phyloP scores from a whole-genome alignment of 176 grass and related monocot species.

The Urochloa ruziziensis region DNA sequence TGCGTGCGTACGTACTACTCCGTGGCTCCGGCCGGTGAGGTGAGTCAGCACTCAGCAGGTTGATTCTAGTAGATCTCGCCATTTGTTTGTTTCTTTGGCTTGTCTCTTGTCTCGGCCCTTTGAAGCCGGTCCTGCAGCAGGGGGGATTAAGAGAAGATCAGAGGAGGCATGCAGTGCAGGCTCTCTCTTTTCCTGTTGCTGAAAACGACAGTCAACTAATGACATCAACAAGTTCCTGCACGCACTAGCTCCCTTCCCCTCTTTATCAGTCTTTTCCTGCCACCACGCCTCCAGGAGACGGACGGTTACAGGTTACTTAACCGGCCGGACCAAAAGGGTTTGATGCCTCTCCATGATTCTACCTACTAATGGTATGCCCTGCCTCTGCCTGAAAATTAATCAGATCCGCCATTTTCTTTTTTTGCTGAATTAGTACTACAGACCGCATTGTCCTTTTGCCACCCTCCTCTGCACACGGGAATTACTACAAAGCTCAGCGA shows the following conservation, averaged over 20 bases:
- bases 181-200: background rate
- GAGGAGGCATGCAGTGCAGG: no score
- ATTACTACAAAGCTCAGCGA: no score
- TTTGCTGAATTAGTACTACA: no score
- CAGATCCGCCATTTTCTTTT: no score
- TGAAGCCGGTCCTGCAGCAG: background rate
- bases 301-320: background rate
- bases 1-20: no score
- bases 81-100: background rate
- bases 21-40: no score
- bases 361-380: no score
- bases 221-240: background rate
- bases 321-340: background rate
- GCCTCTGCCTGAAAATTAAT: no score
- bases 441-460: no score
- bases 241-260: background rate
- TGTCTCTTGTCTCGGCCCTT: background rate
- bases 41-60: background rate
- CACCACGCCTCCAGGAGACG: background rate
- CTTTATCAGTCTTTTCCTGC: background rate
- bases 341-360: background rate
- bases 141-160: no score
- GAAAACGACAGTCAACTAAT: constrained; percentile 39
- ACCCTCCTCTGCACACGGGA: no score
- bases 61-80: background rate